Evolutionary conservation across 208 protist genomes (phyloP).

Genomic region (Trypanosoma mega): DNA sequence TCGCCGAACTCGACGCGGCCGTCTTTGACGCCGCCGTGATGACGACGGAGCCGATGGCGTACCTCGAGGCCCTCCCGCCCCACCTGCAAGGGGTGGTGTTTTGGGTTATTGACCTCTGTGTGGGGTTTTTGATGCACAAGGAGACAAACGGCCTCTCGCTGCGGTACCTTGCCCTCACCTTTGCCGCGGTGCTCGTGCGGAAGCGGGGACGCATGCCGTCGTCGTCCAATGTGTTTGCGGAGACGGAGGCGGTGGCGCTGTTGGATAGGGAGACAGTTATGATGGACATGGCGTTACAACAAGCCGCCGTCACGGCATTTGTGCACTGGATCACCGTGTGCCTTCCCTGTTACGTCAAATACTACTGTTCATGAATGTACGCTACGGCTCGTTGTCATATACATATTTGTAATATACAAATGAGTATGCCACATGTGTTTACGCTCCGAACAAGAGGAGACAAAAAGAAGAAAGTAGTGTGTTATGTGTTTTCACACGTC

Average conservation of each 20-base stretch:
- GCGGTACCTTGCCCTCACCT: constrained; percentile 69
- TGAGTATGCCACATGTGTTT: too few relatives aligned
- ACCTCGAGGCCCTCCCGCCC: constrained; percentile 70
- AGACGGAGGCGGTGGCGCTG: constrained; percentile 6
- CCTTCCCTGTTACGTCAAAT: constrained; percentile 39
- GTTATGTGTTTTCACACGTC: too few relatives aligned
- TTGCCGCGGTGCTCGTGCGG: constrained; percentile 55
- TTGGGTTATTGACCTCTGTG: constrained; percentile 75
- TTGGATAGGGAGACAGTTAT: constrained; percentile 1
- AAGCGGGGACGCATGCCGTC: constrained; percentile 20
- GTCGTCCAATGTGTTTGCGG: constrained; percentile 11
- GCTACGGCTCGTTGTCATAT: too few relatives aligned
- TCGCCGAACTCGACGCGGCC: constrained; percentile 62
- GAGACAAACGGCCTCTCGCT: constrained; percentile 61
- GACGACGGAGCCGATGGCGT: constrained; percentile 65
- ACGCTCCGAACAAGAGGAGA: too few relatives aligned
- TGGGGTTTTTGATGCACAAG: constrained; percentile 61
- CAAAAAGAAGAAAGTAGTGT: too few relatives aligned
- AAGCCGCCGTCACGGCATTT: constrained; percentile 30
- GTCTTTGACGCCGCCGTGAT: constrained; percentile 67
- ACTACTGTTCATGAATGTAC: too few relatives aligned
- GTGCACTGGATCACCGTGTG: constrained; percentile 72
- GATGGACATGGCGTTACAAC: constrained; percentile 22
- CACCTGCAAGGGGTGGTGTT: constrained; percentile 64
- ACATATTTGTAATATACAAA: too few relatives aligned